Conservation (phyloP, 2,329 filamentous ascomycete species). For the Sphaerulina vaccinii region DNA sequence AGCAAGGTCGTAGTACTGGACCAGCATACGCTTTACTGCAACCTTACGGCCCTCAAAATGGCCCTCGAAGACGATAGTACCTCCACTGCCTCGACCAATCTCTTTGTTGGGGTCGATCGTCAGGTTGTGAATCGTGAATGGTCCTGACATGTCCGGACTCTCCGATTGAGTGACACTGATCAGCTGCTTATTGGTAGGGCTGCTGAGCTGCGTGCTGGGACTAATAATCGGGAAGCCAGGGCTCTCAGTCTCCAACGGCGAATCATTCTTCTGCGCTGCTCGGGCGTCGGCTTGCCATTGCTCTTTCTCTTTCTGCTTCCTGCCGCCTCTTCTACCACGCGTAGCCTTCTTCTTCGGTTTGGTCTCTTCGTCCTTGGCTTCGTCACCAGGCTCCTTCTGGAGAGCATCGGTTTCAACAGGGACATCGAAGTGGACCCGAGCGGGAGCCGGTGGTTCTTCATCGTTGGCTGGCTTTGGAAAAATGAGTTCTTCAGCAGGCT, state of each 20-base stretch:
- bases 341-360: constrained; percentile 51
- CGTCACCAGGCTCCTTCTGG: constrained; percentile 5
- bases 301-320: constrained; percentile 46
- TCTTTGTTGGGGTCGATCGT: constrained; percentile 60
- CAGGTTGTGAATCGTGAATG: constrained; percentile 60
- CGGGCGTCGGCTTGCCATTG: constrained; percentile 37
- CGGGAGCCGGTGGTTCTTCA: constrained; percentile 15
- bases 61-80: constrained; percentile 95
- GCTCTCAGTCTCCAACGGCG: constrained; percentile 6
- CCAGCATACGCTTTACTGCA: constrained; percentile 94
- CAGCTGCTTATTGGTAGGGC: constrained; percentile 31
- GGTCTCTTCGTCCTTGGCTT: constrained; percentile 14
- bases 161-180: constrained; percentile 46
- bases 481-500: constrained; percentile 39
- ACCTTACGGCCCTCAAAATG: constrained; percentile 86
- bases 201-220: constrained; percentile 31
- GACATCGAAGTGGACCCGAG: constrained; percentile 22
- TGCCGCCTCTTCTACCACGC: constrained; percentile 49
- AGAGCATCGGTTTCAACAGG: constrained; percentile 6
- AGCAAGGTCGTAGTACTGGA: constrained; percentile 93
- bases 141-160: constrained; percentile 44
- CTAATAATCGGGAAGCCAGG: constrained; percentile 32
- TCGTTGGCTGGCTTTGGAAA: constrained; percentile 28
- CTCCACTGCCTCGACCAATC: constrained; percentile 80
- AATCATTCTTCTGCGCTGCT: constrained; percentile 34